These are phyloP conservation scores for Astrephomene gubernaculifera DNA, from an alignment of 139 green algal genomes.

Conservation along the genomic window DNA sequence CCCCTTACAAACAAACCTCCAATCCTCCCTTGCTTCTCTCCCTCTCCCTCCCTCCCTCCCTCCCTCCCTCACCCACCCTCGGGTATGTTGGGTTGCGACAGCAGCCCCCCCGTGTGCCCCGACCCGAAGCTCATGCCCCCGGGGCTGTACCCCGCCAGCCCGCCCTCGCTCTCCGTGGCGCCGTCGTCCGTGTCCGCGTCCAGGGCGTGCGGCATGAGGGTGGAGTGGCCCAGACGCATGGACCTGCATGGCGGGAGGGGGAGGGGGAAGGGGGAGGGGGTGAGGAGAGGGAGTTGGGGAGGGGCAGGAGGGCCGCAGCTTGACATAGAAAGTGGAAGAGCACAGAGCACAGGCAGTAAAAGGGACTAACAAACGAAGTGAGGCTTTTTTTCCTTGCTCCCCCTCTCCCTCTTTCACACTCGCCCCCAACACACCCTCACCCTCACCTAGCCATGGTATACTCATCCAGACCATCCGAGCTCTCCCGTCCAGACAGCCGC, in stretches of 20 bases:
- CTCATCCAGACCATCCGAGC: neutral
- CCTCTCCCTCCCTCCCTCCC: neutral
- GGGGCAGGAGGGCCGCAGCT: neutral
- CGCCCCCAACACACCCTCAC: too few relatives aligned
- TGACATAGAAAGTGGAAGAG: too few relatives aligned
- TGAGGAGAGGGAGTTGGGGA: neutral
- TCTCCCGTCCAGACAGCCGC: neutral
- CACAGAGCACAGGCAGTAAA: too few relatives aligned
- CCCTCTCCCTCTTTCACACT: too few relatives aligned
- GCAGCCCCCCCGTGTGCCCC: constrained; percentile 1
- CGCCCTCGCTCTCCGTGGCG: constrained; percentile 6
- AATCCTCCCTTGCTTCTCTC: neutral
- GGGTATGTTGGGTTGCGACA: constrained; percentile 20
- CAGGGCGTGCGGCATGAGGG: constrained; percentile 71
- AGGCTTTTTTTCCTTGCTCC: too few relatives aligned
- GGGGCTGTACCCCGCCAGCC: neutral
- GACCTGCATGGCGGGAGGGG: neutral
- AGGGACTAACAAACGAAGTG: too few relatives aligned
- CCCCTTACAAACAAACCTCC: neutral
- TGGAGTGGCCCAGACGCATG: constrained; percentile 68
- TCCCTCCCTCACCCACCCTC: constrained; percentile 25
- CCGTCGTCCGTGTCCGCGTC: constrained; percentile 43
- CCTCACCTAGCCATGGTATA: constrained; percentile 41
- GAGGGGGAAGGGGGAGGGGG: neutral
- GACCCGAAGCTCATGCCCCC: constrained; percentile 2